Base-by-base conservation (phyloP, 2,329 filamentous ascomycete genomes). In the Cryphonectria nitschkei region DNA sequence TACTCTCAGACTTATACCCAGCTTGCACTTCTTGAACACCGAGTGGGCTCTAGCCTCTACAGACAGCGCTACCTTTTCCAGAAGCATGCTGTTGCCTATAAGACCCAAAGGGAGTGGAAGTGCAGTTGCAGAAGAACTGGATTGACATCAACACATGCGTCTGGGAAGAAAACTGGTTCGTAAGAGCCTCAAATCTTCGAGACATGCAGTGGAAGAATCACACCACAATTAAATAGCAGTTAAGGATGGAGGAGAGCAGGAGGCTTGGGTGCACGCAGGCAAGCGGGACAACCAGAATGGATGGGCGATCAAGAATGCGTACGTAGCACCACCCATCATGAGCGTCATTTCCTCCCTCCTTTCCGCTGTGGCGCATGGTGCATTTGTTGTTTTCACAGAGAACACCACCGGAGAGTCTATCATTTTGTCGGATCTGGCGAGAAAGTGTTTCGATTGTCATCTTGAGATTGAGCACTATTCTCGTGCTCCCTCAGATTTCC, bases 371-470 rank as follows among this genome's bases (percentile, higher is more conserved):
- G 50, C 50, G 3, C 22, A 11, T n/a, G n/a, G 22, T 26, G 22
- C 22, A n/a, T 54, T 52, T n/a, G 46, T 52, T n/a, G 2, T 22
- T 14, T 8, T 41, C 58, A 61, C 58, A 26, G 26, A 26, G 26
- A 26, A 26, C 26, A 26, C 26, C 26, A 26, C 26, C 26, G 26
- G 26, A 26, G 26, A 26, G 26, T 26, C 26, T 60, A 7, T 39
- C 41, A 29, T 58, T 62, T 63, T 63, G 66, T 56, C 56, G 56
- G 29, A 19, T 54, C 65, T 52, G 67, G 67, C 43, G 34, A 54
- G 63, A 43, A 68, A 37, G 46, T 68, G 64, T 60, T 66, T 72
- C 66, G 66, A 71, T 73, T 73, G 69, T 61, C 63, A 56, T 58
- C 62, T 69, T 65, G 66, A 60, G 54, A 43, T 41, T 46, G 69